Evolutionary conservation across 805 yeast species (phyloP), one percentile per base, ranked within the genome.

Genomic region (Lipomyces yamadae): DNA sequence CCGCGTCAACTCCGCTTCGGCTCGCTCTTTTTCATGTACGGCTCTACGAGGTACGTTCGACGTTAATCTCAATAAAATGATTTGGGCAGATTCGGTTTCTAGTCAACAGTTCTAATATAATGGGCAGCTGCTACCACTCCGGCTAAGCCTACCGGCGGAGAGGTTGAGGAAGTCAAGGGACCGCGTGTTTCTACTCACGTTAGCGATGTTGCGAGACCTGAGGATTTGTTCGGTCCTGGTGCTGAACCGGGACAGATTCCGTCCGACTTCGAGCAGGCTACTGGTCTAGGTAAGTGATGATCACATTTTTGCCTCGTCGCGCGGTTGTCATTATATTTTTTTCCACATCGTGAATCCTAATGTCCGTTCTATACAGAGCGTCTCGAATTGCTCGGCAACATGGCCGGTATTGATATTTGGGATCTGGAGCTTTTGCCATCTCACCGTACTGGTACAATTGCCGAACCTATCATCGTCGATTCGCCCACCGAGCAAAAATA

Each of bases 211-310:
- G 84, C 86, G 62, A 92, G 91, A 76, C 85, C 88, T 61, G 86
- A 84, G 72, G 84, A 92, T 64, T 86, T 94, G 79, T 86, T 92
- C 74, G 97, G 98, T 80, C 87, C 90, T 64, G 98, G 98, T 86
- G 97, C 97, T 72, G 80, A 83, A 73, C 84, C 85, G 74, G 96
- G 94, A 73, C 83, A 88, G 60, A 88, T 95, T 77, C 98, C 98
- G 79, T 87, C 97, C 68, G 97, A 93, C 80, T 78, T 91, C 73
- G 97, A 95, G 76, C 98, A 94, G 84, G 92, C 98, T 76, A 95
- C 99, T 61, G 99, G 99, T 90, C 84, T 94, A 77, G 69, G 69
- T 66, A 64, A 4, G 69, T 64, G 33, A 37, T 10, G 42, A n/a
- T 24, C 24, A 13, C 61, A 34, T 45, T 18, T 58, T 56, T 15